A percentile compares a stretch with the other conserved stretches of the same genome.
These are phyloP conservation scores for Candida michaelii DNA, from an alignment of 805 yeast species.

Conservation along the genomic window DNA sequence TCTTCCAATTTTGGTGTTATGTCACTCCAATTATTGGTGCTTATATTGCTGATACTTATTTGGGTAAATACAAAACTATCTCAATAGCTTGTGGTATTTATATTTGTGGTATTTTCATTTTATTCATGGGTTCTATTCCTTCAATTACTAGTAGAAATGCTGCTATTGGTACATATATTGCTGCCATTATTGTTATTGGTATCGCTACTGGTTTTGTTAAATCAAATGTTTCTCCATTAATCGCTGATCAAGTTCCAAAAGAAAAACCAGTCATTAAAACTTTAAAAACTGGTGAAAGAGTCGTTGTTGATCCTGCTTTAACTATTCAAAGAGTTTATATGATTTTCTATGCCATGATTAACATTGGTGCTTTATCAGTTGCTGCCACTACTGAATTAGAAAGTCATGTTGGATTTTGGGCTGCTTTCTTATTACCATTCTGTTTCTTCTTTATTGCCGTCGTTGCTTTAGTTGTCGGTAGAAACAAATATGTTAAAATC, in stretches of 20 bases:
- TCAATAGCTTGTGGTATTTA: slow-evolving; percentile 59
- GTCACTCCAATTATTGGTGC: slow-evolving; percentile 79
- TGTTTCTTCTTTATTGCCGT: slow-evolving; percentile 55
- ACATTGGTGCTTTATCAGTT: slow-evolving; percentile 71
- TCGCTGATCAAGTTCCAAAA: slow-evolving; percentile 60
- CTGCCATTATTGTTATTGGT: slow-evolving; percentile 61
- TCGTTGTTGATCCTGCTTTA: slow-evolving; percentile 58
- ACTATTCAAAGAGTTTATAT: slow-evolving; percentile 74
- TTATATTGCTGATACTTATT: slow-evolving; percentile 68
- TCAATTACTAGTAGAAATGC: slow-evolving; percentile 47
- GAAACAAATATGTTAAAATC: slow-evolving; percentile 52
- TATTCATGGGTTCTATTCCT: slow-evolving; percentile 71
- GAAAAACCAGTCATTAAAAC: slow-evolving; percentile 38
- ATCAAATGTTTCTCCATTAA: slow-evolving; percentile 70
- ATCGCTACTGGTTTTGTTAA: slow-evolving; percentile 82
- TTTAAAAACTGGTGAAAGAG: slow-evolving; percentile 40
- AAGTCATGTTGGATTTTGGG: slow-evolving; percentile 63
- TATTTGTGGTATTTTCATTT: slow-evolving; percentile 58
- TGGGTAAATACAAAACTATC: slow-evolving; percentile 73
- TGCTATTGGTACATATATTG: slow-evolving; percentile 63
- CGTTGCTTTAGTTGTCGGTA: slow-evolving; percentile 52
- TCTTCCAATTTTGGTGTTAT: slow-evolving; percentile 82
- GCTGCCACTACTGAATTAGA: slow-evolving; percentile 78
- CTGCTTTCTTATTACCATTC: slow-evolving; percentile 72
- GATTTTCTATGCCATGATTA: slow-evolving; percentile 75